Conservation (phyloP, 352 stramenopile species). For the Globisporangium spinosum region DNA sequence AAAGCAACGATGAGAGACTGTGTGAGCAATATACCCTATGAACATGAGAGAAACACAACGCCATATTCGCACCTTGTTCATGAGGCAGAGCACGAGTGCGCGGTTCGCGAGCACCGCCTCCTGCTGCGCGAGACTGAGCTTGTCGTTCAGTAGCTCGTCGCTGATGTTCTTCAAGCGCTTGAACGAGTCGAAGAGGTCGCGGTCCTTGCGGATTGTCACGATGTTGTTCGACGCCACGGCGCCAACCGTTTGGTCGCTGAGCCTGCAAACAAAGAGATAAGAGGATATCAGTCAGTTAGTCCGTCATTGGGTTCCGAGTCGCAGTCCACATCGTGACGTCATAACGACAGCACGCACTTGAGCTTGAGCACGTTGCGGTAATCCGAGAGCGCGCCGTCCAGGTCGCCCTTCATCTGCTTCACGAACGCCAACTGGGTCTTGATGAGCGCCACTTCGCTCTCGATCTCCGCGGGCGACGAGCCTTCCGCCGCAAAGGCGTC, state of each 20-base stretch:
- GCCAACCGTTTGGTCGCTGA: slow-evolving; percentile 57
- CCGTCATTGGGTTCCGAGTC: too few species aligned
- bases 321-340: not conserved
- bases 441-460: slow-evolving; percentile 70
- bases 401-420: slow-evolving; percentile 70
- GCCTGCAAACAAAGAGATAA: slow-evolving; percentile 22
- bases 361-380: slow-evolving; percentile 80
- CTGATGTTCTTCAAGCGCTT: slow-evolving; percentile 79
- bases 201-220: slow-evolving; percentile 71
- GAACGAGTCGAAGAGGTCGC: slow-evolving; percentile 79
- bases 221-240: slow-evolving; percentile 81
- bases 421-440: slow-evolving; percentile 73
- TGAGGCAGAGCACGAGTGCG: slow-evolving; percentile 62
- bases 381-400: slow-evolving; percentile 62
- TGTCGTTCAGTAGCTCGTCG: slow-evolving; percentile 46
- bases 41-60: not conserved
- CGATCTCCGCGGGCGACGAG: slow-evolving; percentile 49
- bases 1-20: not conserved
- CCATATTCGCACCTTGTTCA: slow-evolving; percentile 55
- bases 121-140: slow-evolving; percentile 56
- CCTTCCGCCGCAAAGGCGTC: slow-evolving; percentile 56
- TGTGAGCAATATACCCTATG: not conserved
- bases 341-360: slow-evolving; percentile 41
- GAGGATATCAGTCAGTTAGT: not conserved
- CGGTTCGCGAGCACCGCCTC: slow-evolving; percentile 74